A percentile compares a stretch with the other conserved stretches of the same genome.
These are phyloP conservation scores for Pyracantha coccinea DNA, from an alignment of 331 rosid genomes.

Conservation along the genomic window DNA sequence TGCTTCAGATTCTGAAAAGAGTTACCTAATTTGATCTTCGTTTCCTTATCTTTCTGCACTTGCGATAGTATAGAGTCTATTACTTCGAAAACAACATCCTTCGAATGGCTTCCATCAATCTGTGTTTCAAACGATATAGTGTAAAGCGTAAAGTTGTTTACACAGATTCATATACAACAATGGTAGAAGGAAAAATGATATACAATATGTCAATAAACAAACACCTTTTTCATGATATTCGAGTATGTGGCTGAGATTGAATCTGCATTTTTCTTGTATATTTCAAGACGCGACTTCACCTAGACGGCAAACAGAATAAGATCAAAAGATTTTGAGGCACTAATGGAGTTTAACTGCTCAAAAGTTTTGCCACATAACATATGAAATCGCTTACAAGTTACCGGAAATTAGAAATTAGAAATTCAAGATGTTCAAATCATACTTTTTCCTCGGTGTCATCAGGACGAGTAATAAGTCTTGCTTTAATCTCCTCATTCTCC, in stretches of 20 bases:
- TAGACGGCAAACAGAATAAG: slow-evolving; percentile 12
- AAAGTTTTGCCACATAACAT: background rate
- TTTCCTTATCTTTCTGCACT: slow-evolving; percentile 41
- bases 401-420: background rate
- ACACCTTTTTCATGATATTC: slow-evolving; percentile 59
- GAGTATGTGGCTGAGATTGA: slow-evolving; percentile 60
- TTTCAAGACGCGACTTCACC: slow-evolving; percentile 75
- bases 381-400: background rate
- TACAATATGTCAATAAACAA: background rate
- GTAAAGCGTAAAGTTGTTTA: background rate
- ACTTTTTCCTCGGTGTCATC: slow-evolving; percentile 89
- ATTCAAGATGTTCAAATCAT: slow-evolving; percentile 8
- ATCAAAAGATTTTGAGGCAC: background rate
- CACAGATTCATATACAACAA: background rate
- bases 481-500: slow-evolving; percentile 66
- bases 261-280: slow-evolving; percentile 76
- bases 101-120: slow-evolving; percentile 75
- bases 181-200: slow-evolving; percentile 6
- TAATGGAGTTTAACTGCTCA: background rate
- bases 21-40: slow-evolving; percentile 34
- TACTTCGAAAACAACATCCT: slow-evolving; percentile 62
- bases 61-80: slow-evolving; percentile 56
- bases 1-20: slow-evolving; percentile 1
- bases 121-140: slow-evolving; percentile 25
- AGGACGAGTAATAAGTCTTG: slow-evolving; percentile 64